Conservation (phyloP, 2,329 filamentous ascomycete species). For the Pseudogymnoascus sp. region DNA sequence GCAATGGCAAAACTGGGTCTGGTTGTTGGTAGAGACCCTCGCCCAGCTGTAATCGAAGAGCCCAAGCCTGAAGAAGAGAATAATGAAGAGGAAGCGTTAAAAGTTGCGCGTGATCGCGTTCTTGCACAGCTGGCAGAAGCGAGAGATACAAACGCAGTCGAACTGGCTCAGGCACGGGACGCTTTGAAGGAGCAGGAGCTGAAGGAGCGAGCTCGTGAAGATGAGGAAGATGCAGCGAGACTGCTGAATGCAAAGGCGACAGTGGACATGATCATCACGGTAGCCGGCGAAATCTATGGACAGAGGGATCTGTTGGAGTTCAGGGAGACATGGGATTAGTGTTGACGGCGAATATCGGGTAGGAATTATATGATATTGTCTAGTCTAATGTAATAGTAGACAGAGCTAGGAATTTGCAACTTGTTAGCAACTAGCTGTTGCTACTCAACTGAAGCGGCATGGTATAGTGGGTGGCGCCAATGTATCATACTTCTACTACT, state of each 20-base stretch:
- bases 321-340: conserved; percentile 46
- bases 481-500: background rate
- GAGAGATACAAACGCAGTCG: background rate
- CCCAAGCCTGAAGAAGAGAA: background rate
- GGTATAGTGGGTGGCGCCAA: background rate
- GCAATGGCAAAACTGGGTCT: background rate
- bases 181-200: conserved; percentile 27
- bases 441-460: background rate
- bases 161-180: background rate
- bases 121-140: background rate
- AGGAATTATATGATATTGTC: conserved; percentile 1
- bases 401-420: background rate
- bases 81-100: background rate
- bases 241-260: conserved; percentile 53
- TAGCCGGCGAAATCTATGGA: conserved; percentile 82
- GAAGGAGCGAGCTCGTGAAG: background rate
- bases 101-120: background rate
- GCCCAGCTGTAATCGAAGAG: background rate
- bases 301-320: conserved; percentile 79
- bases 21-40: background rate
- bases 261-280: conserved; percentile 83
- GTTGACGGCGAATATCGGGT: background rate
- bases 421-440: background rate
- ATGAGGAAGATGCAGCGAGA: background rate
- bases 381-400: conserved; percentile 8